Evolutionary conservation across 169 alveolate genomes (phyloP).

Genomic region (Eimeria tenella): DNA sequence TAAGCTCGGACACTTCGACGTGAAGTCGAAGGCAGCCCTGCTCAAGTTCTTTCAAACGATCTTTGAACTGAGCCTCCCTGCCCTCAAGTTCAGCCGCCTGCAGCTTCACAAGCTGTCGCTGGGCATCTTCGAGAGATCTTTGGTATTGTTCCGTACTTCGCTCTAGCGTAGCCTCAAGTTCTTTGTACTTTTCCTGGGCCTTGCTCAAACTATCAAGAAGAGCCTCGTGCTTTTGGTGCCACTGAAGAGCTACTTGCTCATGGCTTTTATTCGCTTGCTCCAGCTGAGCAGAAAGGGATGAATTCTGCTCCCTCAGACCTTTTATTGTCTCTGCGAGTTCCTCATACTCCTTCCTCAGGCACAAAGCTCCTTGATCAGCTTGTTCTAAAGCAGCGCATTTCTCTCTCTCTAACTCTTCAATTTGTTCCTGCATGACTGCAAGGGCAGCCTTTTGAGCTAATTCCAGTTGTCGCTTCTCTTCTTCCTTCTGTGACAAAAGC

Average conservation of each 20-base stretch:
- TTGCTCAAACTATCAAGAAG: conserved; percentile 5
- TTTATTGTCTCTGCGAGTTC: conserved; percentile 15
- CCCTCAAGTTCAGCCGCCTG: not conserved
- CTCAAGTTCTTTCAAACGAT: conserved; percentile 11
- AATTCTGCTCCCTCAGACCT: conserved; percentile 16
- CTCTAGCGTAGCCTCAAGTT: not conserved
- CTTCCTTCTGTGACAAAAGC: conserved; percentile 26
- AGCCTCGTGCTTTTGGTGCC: conserved; percentile 20
- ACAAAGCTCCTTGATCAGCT: not conserved
- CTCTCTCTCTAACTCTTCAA: conserved; percentile 21
- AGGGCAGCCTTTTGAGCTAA: conserved; percentile 34
- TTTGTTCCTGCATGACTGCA: conserved; percentile 47
- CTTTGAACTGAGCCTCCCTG: not conserved
- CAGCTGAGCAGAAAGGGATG: not conserved
- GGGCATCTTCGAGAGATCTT: conserved; percentile 41
- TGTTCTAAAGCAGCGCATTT: not conserved
- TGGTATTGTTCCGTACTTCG: conserved; percentile 6
- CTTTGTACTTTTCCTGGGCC: conserved; percentile 30
- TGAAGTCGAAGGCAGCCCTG: not conserved
- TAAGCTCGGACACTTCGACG: not conserved
- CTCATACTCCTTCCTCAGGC: conserved; percentile 17
- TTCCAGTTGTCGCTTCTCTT: conserved; percentile 38
- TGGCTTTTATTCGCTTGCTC: not conserved
- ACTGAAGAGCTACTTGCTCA: not conserved
- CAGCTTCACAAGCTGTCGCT: conserved; percentile 54